Base-by-base conservation (phyloP, 2,329 filamentous ascomycete species). In the Aspergillus tanneri region DNA sequence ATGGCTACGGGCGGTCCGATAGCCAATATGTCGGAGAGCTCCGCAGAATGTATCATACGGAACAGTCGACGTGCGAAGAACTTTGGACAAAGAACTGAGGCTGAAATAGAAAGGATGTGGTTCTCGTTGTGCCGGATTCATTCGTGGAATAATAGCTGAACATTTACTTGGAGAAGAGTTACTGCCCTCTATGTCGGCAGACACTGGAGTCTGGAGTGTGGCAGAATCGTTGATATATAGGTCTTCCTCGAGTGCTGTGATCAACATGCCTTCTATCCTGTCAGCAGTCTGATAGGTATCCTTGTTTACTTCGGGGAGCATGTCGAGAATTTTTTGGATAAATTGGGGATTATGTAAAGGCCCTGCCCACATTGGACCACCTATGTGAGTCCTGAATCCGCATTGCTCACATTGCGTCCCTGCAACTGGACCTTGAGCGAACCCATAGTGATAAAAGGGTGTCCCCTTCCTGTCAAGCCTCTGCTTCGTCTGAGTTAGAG, bases 351-450 rank as follows among this genome's bases (percentile, higher is more conserved):
- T 90, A 70, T 99, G 93, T 7, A 99, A 75, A 16, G 87, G 87
- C 1, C 93, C 93, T 25, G 83, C 91, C 74, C 91, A 99, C 92
- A 99, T 97, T 0, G 93, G 93, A 2, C 93, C 93, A 4, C 84
- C 87, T 11, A 97, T 69, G 68, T 97, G 93, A 71, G 86, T 95
- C 65, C 87, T 92, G 63, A 81, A 84, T 7, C 86, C 88, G 65
- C 93, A 99, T 67, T 97, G 90, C 50, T 84, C 79, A 68, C 93
- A 99, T 30, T 77, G 72, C 12, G 79, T 77, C 48, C 83, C 79
- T 3, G 81, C 74, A 0, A 81, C 79, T 1, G 91, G 90, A 0
- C 79, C 91, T 62, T 86, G 78, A 0, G 86, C 81, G 54, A 91
- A 83, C 0, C 79, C 77, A 64, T 95, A 86, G 65, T 96, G 95